Conservation (phyloP, 2,329 filamentous ascomycete species). For the Leptographium radiaticola region DNA sequence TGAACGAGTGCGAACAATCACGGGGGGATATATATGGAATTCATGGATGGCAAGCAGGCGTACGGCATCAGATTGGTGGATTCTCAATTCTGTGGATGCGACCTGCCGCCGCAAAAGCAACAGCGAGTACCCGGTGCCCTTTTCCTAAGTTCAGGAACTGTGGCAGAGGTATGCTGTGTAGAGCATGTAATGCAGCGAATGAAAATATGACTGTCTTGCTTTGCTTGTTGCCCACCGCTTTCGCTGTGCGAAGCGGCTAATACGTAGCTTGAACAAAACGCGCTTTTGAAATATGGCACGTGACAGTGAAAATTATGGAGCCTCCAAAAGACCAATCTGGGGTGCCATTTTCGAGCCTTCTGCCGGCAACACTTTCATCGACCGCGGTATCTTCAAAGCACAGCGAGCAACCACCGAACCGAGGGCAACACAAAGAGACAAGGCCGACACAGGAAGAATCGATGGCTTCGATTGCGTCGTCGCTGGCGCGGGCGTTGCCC, state of each 20-base stretch:
- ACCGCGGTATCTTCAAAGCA: not conserved
- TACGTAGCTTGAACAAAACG: no score
- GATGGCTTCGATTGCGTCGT: conserved; percentile 57
- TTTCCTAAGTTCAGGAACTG: not conserved
- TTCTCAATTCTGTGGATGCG: not conserved
- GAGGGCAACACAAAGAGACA: not conserved
- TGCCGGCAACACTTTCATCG: not conserved
- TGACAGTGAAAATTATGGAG: not conserved
- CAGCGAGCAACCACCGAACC: not conserved
- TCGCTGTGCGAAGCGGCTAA: no score
- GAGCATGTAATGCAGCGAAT: not conserved
- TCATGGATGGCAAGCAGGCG: not conserved
- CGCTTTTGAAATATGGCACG: not conserved
- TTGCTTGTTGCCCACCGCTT: no score
- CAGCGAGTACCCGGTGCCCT: not conserved
- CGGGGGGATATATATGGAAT: not conserved
- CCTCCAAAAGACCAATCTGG: not conserved
- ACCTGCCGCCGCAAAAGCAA: not conserved
- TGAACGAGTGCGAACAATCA: conserved; percentile 22
- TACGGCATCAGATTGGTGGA: conserved; percentile 1
- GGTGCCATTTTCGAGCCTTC: not conserved
- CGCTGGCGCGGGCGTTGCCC: conserved; percentile 68
- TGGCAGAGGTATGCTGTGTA: not conserved
- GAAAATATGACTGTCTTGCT: not conserved
- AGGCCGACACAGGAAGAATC: not conserved